Evolutionary conservation across 2,329 filamentous ascomycete species (phyloP).

Genomic region (Pseudogymnoascus sp.): DNA sequence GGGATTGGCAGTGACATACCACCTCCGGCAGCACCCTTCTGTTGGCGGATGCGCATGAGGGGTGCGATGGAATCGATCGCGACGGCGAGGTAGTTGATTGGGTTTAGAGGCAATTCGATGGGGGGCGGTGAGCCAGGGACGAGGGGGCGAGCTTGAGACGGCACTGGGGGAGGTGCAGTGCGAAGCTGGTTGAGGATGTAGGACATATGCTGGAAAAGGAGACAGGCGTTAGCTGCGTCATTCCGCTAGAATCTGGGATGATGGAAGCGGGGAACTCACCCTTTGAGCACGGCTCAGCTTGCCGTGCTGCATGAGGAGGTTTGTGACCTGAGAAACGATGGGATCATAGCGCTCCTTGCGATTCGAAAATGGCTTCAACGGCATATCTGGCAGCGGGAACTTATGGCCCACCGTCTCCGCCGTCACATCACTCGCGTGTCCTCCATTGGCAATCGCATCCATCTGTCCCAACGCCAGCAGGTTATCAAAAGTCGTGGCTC

Average conservation of each 20-base stretch:
- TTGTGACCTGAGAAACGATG: constrained; percentile 78
- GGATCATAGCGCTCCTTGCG: constrained; percentile 79
- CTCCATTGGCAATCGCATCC: constrained; percentile 22
- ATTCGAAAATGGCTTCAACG: constrained; percentile 53
- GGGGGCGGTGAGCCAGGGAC: constrained; percentile 70
- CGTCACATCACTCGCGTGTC: constrained; percentile 16
- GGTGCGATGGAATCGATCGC: constrained; percentile 91
- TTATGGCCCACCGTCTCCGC: constrained; percentile 38
- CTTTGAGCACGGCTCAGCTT: constrained; percentile 85
- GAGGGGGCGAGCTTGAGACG: constrained; percentile 62
- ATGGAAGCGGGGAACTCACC: constrained; percentile 40
- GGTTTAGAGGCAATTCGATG: constrained; percentile 76
- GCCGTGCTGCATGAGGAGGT: constrained; percentile 83
- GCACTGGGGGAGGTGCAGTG: constrained; percentile 69
- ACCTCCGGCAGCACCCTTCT: constrained; percentile 76
- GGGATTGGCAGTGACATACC: constrained; percentile 78
- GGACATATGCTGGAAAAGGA: constrained; percentile 62
- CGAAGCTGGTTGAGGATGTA: constrained; percentile 77
- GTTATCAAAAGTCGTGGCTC: constrained; percentile 25
- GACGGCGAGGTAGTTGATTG: constrained; percentile 78
- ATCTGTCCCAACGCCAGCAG: constrained; percentile 26
- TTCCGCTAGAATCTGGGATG: neutral
- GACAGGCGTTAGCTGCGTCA: constrained; percentile 3
- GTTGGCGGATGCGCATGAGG: constrained; percentile 67
- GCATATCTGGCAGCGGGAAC: constrained; percentile 62